These are phyloP conservation scores for Didymella sp. DNA, from an alignment of 2,329 filamentous ascomycete genomes.

Conservation along the genomic window DNA sequence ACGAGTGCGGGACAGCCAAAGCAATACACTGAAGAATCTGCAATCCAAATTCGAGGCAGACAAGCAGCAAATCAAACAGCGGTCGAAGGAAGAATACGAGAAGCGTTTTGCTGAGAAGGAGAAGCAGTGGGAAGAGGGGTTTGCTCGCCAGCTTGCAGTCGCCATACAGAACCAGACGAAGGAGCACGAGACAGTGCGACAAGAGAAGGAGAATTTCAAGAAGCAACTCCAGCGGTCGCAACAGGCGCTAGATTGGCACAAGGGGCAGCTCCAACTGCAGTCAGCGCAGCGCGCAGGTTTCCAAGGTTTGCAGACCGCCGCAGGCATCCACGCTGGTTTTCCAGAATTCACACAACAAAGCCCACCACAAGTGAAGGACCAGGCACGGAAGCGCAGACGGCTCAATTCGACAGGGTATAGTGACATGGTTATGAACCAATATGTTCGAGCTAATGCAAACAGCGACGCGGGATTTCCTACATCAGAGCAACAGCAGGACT, in stretches of 20 bases:
- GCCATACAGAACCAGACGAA: not conserved
- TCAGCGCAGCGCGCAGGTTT: not conserved
- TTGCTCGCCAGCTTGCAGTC: not conserved
- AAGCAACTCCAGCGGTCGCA: not conserved
- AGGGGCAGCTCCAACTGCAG: not conserved
- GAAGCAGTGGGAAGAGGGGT: not conserved
- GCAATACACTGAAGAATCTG: not conserved
- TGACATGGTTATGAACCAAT: rapidly evolving
- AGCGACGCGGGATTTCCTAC: not conserved
- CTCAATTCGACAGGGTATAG: not conserved
- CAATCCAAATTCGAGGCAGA: not conserved
- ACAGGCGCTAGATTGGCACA: not conserved
- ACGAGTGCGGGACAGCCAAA: not conserved
- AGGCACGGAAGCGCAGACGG: slow-evolving; percentile 4
- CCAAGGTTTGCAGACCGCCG: not conserved
- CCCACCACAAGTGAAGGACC: not conserved
- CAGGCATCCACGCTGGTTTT: slow-evolving; percentile 1
- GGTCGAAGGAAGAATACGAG: not conserved
- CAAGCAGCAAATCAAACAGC: not conserved
- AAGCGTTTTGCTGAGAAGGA: not conserved
- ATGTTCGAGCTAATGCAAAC: not conserved
- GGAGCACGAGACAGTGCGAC: not conserved
- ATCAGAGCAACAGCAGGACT: not conserved
- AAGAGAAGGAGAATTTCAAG: slow-evolving; percentile 3
- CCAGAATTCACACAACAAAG: not conserved